Conservation (phyloP, 306 rosid genomes). For the Ochetophila trinervis region DNA sequence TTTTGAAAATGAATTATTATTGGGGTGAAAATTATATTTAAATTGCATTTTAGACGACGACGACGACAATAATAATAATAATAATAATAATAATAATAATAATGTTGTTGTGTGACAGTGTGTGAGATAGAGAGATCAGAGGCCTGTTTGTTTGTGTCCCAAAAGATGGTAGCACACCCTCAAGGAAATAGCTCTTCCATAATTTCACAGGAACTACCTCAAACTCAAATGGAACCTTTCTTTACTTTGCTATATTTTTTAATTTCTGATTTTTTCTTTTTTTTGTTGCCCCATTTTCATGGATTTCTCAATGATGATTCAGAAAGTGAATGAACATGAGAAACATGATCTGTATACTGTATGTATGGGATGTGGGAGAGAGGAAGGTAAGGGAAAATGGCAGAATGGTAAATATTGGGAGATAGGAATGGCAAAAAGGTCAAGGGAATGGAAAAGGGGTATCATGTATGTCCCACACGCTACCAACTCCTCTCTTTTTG, state of each 20-base stretch:
- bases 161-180: conserved; percentile 1
- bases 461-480: conserved; percentile 31
- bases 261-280: too few species aligned
- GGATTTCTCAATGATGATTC: too few species aligned
- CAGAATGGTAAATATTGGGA: background rate
- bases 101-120: background rate
- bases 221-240: background rate
- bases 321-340: too few species aligned
- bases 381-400: background rate
- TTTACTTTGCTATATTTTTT: too few species aligned
- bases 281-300: too few species aligned
- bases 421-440: background rate
- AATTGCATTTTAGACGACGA: too few species aligned
- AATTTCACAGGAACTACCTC: conserved; percentile 12
- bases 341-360: too few species aligned
- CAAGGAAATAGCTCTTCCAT: conserved; percentile 7
- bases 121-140: too few species aligned
- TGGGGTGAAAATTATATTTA: background rate
- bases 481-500: conserved; percentile 54
- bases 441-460: background rate
- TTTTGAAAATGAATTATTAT: conserved; percentile 5
- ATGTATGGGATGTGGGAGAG: too few species aligned
- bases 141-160: conserved; percentile 1
- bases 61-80: too few species aligned
- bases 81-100: too few species aligned